Percentiles rank a stretch among this genome's conserved stretches.
These are phyloP conservation scores for Calocybe indica DNA, from an alignment of 768 basidiomycete genomes.

Conservation along the genomic window DNA sequence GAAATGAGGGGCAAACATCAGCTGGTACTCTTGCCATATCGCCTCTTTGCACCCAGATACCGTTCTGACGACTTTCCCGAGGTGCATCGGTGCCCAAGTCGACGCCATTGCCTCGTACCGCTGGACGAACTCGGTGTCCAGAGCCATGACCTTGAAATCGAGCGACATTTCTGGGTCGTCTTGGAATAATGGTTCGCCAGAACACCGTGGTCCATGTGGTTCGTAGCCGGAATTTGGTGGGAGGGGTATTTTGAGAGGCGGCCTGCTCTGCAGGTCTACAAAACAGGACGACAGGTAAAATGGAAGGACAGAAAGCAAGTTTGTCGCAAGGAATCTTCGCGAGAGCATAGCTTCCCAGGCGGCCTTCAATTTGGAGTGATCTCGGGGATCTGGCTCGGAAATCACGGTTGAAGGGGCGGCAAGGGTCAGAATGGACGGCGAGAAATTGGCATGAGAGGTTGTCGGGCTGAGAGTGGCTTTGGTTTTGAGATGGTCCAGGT, in stretches of 20 bases:
- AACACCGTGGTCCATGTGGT: background rate
- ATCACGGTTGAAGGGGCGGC: background rate
- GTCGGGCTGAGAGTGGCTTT: background rate
- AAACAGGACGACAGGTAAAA: conserved; percentile 60
- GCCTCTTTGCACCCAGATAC: conserved; percentile 64
- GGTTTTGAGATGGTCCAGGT: conserved; percentile 2
- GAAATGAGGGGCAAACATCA: conserved; percentile 35
- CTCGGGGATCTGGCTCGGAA: conserved; percentile 35
- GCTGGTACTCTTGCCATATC: conserved; percentile 59
- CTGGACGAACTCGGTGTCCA: no score
- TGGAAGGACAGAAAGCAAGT: conserved; percentile 53
- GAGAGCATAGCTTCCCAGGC: conserved; percentile 69
- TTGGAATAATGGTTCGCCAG: background rate
- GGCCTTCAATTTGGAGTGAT: conserved; percentile 54
- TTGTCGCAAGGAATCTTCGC: conserved; percentile 47
- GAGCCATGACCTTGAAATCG: no score
- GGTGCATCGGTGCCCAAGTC: conserved; percentile 57
- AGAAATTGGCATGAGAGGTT: background rate
- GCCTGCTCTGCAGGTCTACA: conserved; percentile 41
- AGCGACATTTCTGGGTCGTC: background rate
- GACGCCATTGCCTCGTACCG: conserved; percentile 6
- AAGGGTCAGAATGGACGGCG: background rate
- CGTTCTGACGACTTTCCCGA: conserved; percentile 51
- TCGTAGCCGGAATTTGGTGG: conserved; percentile 40
- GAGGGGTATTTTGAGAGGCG: conserved; percentile 44